Percentiles rank a stretch among this genome's conserved stretches.
These are phyloP conservation scores for Globisporangium emineosum DNA, from an alignment of 352 stramenopile genomes.

Conservation along the genomic window DNA sequence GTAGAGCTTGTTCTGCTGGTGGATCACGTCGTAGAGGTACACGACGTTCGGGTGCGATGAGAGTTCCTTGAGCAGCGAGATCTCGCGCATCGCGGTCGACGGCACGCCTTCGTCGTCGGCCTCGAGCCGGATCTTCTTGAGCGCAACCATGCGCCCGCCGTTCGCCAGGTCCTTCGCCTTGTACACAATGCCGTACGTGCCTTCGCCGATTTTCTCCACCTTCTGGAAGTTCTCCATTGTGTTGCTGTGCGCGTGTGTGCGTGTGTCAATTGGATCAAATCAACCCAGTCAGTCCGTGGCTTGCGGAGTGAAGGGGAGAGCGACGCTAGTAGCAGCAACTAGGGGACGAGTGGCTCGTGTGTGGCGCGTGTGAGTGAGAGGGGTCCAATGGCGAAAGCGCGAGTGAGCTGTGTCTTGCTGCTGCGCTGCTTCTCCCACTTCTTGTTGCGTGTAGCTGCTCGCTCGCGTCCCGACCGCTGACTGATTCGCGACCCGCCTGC, in stretches of 20 bases:
- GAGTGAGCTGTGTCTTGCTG: not conserved
- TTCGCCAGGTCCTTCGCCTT: constrained; percentile 91
- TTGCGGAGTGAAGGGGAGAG: not conserved
- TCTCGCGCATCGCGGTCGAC: constrained; percentile 97
- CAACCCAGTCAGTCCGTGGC: not conserved
- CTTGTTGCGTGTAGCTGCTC: not conserved
- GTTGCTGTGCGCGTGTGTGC: not conserved
- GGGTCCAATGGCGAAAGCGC: not conserved
- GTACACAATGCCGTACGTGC: constrained; percentile 97
- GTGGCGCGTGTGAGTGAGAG: not conserved
- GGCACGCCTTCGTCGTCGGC: constrained; percentile 97
- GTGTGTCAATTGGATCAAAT: not conserved
- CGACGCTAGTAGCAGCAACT: not conserved
- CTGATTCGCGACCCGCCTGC: not conserved
- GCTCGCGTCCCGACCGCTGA: not conserved
- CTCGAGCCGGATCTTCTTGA: constrained; percentile 92
- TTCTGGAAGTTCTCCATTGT: constrained; percentile 86
- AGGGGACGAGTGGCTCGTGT: not conserved
- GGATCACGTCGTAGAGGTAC: constrained; percentile 78
- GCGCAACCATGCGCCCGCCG: constrained; percentile 86
- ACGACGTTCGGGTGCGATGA: constrained; percentile 94
- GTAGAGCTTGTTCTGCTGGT: constrained; percentile 87
- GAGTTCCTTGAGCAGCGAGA: constrained; percentile 94
- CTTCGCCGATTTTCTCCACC: constrained; percentile 89
- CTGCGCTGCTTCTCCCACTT: not conserved